phyloP scores from a whole-genome alignment of 1,284 basidiomycete species.

The Ganoderma resinaceum region DNA sequence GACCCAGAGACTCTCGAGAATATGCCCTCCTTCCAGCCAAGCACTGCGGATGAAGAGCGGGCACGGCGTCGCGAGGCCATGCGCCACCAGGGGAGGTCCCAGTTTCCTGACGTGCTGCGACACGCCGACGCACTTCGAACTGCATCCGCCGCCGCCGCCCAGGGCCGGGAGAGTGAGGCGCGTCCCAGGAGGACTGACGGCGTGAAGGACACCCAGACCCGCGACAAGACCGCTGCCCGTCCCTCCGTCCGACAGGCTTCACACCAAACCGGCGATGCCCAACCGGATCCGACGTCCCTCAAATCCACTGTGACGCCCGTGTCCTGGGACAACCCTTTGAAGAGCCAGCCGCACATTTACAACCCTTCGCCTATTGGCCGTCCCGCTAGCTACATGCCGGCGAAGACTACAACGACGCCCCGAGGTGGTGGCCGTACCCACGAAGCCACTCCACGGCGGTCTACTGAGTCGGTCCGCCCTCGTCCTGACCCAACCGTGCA shows the following conservation, averaged over 20 bases:
- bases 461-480: not conserved
- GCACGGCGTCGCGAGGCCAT: slow-evolving; percentile 8
- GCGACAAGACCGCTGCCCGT: not conserved
- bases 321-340: not conserved
- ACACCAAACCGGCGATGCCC: not conserved
- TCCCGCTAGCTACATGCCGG: not conserved
- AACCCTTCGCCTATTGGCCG: not conserved
- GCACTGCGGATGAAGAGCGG: slow-evolving; percentile 16
- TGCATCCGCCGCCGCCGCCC: not conserved
- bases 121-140: slow-evolving; percentile 8
- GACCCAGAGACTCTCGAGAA: not conserved
- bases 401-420: not conserved
- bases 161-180: not conserved
- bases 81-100: not conserved
- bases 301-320: not conserved
- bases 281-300: not conserved
- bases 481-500: not conserved
- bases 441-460: not conserved
- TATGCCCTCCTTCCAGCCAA: slow-evolving; percentile 9
- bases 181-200: not conserved
- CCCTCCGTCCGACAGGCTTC: not conserved
- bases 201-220: not conserved
- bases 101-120: not conserved
- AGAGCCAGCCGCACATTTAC: not conserved
- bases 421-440: not conserved